Percentiles rank a stretch among this genome's conserved stretches.
Conservation (phyloP, 306 rosid species). For the Vigna mungo region DNA sequence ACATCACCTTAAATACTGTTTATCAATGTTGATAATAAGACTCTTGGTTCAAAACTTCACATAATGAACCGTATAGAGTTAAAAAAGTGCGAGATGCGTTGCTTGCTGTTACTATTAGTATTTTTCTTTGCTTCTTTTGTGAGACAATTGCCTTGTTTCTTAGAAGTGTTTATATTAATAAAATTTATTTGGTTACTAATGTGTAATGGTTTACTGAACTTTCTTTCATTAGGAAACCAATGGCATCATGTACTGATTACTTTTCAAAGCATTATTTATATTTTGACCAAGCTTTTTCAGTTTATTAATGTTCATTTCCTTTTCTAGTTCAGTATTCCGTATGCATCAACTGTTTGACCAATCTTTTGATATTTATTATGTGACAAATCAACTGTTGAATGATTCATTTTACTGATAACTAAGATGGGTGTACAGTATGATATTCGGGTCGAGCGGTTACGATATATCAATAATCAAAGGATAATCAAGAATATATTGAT, state of each 20-base stretch:
- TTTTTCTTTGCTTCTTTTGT: background rate
- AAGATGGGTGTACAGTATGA: too few species aligned
- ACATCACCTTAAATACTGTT: background rate
- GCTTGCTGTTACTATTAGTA: background rate
- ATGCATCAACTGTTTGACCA: background rate
- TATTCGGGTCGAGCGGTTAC: too few species aligned
- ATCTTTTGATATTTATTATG: background rate
- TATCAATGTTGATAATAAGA: conserved; percentile 13
- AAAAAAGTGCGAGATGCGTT: background rate
- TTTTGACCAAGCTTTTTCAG: too few species aligned
- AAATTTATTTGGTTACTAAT: background rate
- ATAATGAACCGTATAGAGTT: conserved; percentile 30
- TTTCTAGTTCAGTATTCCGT: too few species aligned
- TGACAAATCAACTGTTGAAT: background rate
- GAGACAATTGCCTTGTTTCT: background rate
- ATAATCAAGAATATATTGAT: too few species aligned
- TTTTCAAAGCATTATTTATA: too few species aligned
- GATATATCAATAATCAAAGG: too few species aligned
- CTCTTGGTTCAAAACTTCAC: conserved; percentile 29
- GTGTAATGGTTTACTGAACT: background rate
- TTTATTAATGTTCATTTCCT: too few species aligned
- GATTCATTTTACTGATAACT: background rate
- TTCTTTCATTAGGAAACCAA: too few species aligned
- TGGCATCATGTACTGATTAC: too few species aligned
- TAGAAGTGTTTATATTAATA: background rate